Evolutionary conservation across 2,329 filamentous ascomycete genomes (phyloP), one percentile per base, ranked within the genome.

Genomic region (Zymoseptoria ardabiliae): DNA sequence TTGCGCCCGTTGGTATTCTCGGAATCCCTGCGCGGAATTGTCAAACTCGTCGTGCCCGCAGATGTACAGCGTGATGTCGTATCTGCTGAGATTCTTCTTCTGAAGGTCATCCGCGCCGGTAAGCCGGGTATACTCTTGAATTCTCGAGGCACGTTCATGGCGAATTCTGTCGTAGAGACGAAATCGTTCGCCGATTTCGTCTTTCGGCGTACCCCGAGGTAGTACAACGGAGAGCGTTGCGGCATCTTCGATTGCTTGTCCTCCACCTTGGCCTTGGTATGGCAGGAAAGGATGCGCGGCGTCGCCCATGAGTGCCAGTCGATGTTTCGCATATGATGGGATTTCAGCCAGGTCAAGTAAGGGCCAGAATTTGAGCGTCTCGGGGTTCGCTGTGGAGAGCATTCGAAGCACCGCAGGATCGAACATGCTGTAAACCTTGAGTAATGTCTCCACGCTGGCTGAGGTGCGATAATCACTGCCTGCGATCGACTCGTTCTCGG

Each of bases 281-380:
- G 59, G 86, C 0, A 85, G 74, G 66, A 89, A 88, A 0, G 86
- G 85, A 68, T 90, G 86, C 0, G 85, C 86, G 0, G 86, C 85
- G 68, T 89, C 86, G 0, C 87, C 86, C 0, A 89, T 70, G 0
- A 88, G 70, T 0, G 79, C 84, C 19, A 88, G 68, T 4, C 75
- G 78, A 0, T 72, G 81, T 2, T 81, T 78, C 0, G 77, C 74
- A 81, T 84, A 89, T 0, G 72, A 76, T 0, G 80, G 77, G 17
- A 89, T 70, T 1, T 77, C 72, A 3, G 82, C 78, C 82, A 87
- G 86, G 63, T 89, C 86, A 3, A 85, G 69, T 1, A 87, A 70
- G 21, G 78, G 79, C 84, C 83, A 87, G 0, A 84, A 73, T 57
- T 81, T 84, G 20, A 85, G 66, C 54, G 65, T 67, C 48, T 54